phyloP scores from a whole-genome alignment of 1,284 basidiomycete species.

The Puccinia novopanici region DNA sequence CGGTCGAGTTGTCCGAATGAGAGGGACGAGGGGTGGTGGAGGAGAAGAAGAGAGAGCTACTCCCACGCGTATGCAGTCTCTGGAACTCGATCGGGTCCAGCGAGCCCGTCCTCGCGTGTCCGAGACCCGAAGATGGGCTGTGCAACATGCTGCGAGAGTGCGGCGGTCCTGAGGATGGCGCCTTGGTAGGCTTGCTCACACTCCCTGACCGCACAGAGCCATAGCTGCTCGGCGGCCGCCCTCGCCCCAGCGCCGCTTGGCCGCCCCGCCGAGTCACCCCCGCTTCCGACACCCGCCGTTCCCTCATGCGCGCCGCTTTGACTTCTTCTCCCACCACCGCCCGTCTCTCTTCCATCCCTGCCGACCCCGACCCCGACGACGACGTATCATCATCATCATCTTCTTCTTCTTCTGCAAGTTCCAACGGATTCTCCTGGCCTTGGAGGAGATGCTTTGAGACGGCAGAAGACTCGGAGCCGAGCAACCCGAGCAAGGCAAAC shows the following conservation, averaged over 20 bases:
- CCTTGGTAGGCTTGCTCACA: no score
- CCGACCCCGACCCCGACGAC: background rate
- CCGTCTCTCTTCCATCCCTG: background rate
- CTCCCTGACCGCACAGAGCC: no score
- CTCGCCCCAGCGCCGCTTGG: no score
- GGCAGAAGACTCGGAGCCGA: no score
- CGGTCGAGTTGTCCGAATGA: background rate
- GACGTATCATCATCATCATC: background rate
- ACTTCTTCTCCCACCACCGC: background rate
- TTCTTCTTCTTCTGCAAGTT: background rate
- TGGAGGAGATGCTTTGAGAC: no score
- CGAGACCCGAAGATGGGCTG: background rate
- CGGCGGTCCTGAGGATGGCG: no score
- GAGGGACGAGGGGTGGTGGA: background rate
- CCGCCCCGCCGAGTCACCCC: no score
- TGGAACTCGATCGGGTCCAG: background rate
- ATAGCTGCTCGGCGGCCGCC: no score
- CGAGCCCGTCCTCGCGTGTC: background rate
- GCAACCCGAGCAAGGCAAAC: slow-evolving; percentile 14
- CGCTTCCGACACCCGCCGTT: no score
- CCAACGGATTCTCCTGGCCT: background rate
- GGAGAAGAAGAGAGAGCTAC: background rate
- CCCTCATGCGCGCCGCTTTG: no score
- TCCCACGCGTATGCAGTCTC: background rate
- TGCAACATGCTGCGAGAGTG: background rate